Conservation (phyloP, 371 early-diverging fungal genomes). For the Rhizomucor pusillus region DNA sequence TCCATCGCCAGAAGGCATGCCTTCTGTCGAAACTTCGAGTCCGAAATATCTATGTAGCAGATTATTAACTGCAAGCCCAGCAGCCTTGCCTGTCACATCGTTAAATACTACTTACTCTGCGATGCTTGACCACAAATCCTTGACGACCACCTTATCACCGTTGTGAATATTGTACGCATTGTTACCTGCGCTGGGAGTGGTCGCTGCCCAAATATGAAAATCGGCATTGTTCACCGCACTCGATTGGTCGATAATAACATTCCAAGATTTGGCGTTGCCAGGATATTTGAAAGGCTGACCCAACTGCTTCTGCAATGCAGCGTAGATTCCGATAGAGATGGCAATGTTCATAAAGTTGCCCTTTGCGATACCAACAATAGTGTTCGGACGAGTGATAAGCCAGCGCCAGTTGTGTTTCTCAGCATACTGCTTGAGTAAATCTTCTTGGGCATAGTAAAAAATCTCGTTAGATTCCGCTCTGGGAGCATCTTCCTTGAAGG, state of each 20-base stretch:
- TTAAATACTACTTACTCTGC: slow-evolving; percentile 21
- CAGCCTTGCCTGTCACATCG: too few relatives aligned
- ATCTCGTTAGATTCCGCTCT: neutral
- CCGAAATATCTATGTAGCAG: slow-evolving; percentile 13
- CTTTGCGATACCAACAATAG: slow-evolving; percentile 12
- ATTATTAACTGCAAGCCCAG: too few relatives aligned
- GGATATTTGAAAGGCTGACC: slow-evolving; percentile 3
- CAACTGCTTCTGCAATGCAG: slow-evolving; percentile 13
- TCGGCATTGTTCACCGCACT: slow-evolving; percentile 13
- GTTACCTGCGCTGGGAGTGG: slow-evolving; percentile 5
- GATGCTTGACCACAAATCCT: slow-evolving; percentile 11
- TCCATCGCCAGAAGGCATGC: too few relatives aligned
- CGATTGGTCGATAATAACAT: slow-evolving; percentile 1
- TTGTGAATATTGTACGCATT: slow-evolving; percentile 7
- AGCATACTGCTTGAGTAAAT: slow-evolving; percentile 1
- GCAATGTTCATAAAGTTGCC: slow-evolving; percentile 16
- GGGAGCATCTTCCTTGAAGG: slow-evolving; percentile 13
- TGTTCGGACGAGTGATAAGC: slow-evolving; percentile 12
- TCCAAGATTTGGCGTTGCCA: slow-evolving; percentile 7
- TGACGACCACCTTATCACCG: neutral
- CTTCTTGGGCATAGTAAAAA: slow-evolving; percentile 17
- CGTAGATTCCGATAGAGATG: slow-evolving; percentile 7
- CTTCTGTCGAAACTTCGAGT: slow-evolving; percentile 3
- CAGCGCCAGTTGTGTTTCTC: slow-evolving; percentile 10
- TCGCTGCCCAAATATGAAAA: slow-evolving; percentile 9